Base-by-base conservation (phyloP, 2,329 filamentous ascomycete species). In the Trichoderma asperellum region DNA sequence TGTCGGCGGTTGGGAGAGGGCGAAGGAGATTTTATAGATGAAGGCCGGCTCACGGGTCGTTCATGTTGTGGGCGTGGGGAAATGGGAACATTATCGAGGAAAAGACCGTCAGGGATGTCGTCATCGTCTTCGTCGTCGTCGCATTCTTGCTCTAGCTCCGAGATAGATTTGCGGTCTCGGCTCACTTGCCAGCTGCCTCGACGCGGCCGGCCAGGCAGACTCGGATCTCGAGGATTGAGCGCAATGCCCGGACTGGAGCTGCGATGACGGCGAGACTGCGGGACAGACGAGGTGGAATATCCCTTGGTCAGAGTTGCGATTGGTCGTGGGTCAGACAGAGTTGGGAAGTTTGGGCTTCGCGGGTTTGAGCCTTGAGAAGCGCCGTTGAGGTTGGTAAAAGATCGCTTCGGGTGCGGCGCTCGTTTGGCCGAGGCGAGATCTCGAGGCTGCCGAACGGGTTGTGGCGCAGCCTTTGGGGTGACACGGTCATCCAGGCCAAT, bases 81-180 rank as follows among this genome's bases (percentile, higher is more conserved):
- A 57, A 96, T 88, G 5, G 92, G 92, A 2, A 96, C 90, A 72
- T 96, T 96, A 80, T 93, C 92, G 58, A 96, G 86, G 64, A 94
- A 86, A 29, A 92, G 86, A 66, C 92, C 92, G 32, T 94, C 92
- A 0, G 92, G 92, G 35, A 96, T 90, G 75, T 94, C 91, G 66
- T 89, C 90, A 64, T 88, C 89, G 66, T 94, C 91, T 73, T 94
- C 91, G 62, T 91, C 88, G 73, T 93, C 89, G 71, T 93, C 89
- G 71, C 87, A 94, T 76, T 95, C 92, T 67, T 88, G 87, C 77
- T 96, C 92, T 64, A 93, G 83, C 74, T 94, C 88, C 70, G 89
- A 81, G 0, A 87, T 84, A 0, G 90, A 88, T 78, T 93, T 95
- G 69, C 90, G 85, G 53, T 88, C 84, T 5, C 83, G 81, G 56